Evolutionary conservation across 495 filamentous ascomycete genomes (phyloP).

Genomic region (Diplogelasinospora grovesii): DNA sequence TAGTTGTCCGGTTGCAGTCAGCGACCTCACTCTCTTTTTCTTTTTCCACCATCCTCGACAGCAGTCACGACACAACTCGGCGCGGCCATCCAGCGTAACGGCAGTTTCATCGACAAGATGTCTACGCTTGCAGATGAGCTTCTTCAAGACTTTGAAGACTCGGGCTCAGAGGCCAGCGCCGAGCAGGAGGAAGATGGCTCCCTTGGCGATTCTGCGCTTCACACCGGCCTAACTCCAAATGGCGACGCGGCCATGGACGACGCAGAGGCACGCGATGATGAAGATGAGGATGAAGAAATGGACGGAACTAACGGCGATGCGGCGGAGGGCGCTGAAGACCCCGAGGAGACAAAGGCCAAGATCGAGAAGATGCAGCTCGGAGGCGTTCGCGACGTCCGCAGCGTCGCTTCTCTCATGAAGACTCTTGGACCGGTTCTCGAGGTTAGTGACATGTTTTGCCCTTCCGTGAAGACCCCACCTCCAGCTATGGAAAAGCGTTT

Average conservation of each 20-base stretch:
- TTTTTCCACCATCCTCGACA: neutral
- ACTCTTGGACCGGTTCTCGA: conserved; percentile 68
- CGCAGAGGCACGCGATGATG: conserved; percentile 28
- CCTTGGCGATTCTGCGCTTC: conserved; percentile 21
- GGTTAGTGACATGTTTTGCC: conserved; percentile 47
- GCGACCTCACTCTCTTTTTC: too few species aligned
- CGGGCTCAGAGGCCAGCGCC: conserved; percentile 53
- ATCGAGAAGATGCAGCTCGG: conserved; percentile 74
- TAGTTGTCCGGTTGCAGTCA: too few species aligned
- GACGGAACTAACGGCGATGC: conserved; percentile 36
- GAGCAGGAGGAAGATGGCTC: conserved; percentile 44
- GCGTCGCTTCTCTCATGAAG: conserved; percentile 70
- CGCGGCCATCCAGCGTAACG: neutral
- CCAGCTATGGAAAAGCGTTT: conserved; percentile 34
- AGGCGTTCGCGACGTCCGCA: conserved; percentile 63
- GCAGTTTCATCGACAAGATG: conserved; percentile 42
- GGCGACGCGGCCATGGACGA: conserved; percentile 23
- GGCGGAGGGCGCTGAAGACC: conserved; percentile 51
- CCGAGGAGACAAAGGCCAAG: conserved; percentile 62
- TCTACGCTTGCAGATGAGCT: conserved; percentile 76
- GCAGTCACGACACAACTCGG: neutral
- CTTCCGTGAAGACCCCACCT: conserved; percentile 7
- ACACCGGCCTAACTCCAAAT: conserved; percentile 15
- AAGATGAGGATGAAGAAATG: conserved; percentile 47
- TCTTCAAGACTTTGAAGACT: conserved; percentile 84